Evolutionary conservation across 2,329 filamentous ascomycete species (phyloP).

Genomic region (Verticillium klebahnii): DNA sequence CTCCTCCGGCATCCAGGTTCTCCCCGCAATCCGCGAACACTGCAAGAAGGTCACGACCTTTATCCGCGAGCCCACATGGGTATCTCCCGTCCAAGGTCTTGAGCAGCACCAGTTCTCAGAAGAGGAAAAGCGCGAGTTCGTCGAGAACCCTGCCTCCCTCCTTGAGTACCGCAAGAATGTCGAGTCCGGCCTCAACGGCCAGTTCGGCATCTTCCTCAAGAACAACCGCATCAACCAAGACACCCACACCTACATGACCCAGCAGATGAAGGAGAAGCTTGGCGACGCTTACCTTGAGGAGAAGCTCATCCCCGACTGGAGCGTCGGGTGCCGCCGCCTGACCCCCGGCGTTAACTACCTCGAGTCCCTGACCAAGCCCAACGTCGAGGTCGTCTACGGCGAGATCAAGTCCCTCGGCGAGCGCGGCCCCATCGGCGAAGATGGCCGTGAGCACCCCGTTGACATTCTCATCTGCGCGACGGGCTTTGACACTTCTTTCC

Average conservation of each 20-base stretch:
- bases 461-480: slow-evolving; percentile 20
- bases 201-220: slow-evolving; percentile 42
- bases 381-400: slow-evolving; percentile 29
- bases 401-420: slow-evolving; percentile 23
- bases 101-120: slow-evolving; percentile 35
- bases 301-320: slow-evolving; percentile 15
- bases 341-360: slow-evolving; percentile 18
- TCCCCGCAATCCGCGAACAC: slow-evolving; percentile 38
- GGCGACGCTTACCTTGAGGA: slow-evolving; percentile 19
- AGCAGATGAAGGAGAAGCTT: slow-evolving; percentile 32
- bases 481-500: slow-evolving; percentile 20
- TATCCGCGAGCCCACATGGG: slow-evolving; percentile 45
- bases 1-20: slow-evolving; percentile 40
- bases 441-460: slow-evolving; percentile 20
- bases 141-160: slow-evolving; percentile 30
- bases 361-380: slow-evolving; percentile 16
- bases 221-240: slow-evolving; percentile 31
- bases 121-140: slow-evolving; percentile 34
- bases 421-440: slow-evolving; percentile 19
- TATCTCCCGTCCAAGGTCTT: slow-evolving; percentile 37
- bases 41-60: slow-evolving; percentile 42
- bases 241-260: slow-evolving; percentile 32
- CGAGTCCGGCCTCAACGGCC: slow-evolving; percentile 39
- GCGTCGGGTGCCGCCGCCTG: slow-evolving; percentile 17
- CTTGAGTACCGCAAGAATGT: slow-evolving; percentile 36